Conservation (phyloP, 2,329 filamentous ascomycete genomes). For the Botrytis elliptica region DNA sequence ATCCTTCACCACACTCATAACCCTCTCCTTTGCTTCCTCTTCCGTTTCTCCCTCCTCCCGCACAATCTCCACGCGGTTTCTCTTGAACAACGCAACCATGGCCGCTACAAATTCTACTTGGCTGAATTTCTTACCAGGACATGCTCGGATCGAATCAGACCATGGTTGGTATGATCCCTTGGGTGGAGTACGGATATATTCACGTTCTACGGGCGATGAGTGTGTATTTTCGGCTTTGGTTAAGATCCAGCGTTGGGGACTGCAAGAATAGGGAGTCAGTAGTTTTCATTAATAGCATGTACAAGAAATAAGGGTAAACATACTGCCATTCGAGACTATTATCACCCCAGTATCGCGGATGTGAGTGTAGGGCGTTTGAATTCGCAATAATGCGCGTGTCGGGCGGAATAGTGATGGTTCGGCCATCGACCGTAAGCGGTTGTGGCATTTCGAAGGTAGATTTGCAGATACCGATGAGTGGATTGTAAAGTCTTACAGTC, state of each 20-base stretch:
- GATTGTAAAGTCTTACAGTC: slow-evolving; percentile 11
- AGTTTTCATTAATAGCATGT: not conserved
- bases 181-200: slow-evolving; percentile 16
- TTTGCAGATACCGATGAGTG: slow-evolving; percentile 10
- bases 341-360: not conserved
- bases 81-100: slow-evolving; percentile 20
- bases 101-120: slow-evolving; percentile 32
- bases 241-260: not conserved
- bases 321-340: slow-evolving; percentile 8
- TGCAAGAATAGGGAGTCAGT: not conserved
- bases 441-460: not conserved
- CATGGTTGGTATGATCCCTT: slow-evolving; percentile 25
- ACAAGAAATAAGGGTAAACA: not conserved
- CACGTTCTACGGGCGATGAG: not conserved
- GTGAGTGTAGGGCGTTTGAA: not conserved
- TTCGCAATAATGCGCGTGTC: slow-evolving; percentile 7
- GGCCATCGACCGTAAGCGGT: not conserved
- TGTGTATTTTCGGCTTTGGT: not conserved
- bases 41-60: not conserved
- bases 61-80: slow-evolving; percentile 20
- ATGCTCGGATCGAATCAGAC: slow-evolving; percentile 26
- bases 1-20: slow-evolving; percentile 24
- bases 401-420: not conserved
- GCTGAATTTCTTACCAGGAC: slow-evolving; percentile 30
- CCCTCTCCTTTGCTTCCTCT: not conserved